phyloP scores from a whole-genome alignment of 129 eudicot genomes.

The Lactuca saligna region DNA sequence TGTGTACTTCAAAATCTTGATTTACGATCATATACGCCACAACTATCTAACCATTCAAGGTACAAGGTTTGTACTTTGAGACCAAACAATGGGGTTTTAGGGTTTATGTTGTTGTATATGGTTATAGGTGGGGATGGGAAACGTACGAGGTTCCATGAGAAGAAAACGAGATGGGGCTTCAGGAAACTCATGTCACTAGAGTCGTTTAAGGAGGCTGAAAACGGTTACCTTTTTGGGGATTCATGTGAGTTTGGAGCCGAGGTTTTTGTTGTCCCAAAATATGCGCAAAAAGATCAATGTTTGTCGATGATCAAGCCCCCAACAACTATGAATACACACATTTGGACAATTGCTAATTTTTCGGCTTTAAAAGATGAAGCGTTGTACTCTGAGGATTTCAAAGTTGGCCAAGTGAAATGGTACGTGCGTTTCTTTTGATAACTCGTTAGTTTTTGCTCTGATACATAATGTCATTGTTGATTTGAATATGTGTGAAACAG shows the following conservation, averaged over 20 bases:
- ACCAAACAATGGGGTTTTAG: background rate
- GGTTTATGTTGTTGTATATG: background rate
- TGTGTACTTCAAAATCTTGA: constrained; percentile 34
- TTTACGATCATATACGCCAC: constrained; percentile 36
- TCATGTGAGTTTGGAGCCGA: constrained; percentile 46
- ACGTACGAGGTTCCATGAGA: constrained; percentile 37
- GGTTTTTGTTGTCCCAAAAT: constrained; percentile 40
- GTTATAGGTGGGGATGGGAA: constrained; percentile 25
- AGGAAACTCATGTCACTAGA: constrained; percentile 35
- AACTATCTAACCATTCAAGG: constrained; percentile 43
- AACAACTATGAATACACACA: constrained; percentile 13
- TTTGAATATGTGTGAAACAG: constrained; percentile 19
- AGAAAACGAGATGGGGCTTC: constrained; percentile 36
- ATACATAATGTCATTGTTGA: background rate
- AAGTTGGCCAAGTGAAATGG: constrained; percentile 36
- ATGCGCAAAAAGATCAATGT: constrained; percentile 31
- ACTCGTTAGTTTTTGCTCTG: background rate
- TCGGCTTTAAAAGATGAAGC: constrained; percentile 19
- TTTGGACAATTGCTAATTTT: constrained; percentile 29
- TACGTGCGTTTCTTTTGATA: background rate
- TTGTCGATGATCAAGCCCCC: constrained; percentile 37
- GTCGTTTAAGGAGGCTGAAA: constrained; percentile 27
- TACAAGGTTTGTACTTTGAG: background rate
- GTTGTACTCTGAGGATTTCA: constrained; percentile 31
- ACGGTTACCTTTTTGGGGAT: constrained; percentile 34